A percentile compares a stretch with the other conserved stretches of the same genome.
phyloP scores from a whole-genome alignment of 176 grass and related monocot genomes.

The Bonia amplexicaulis region DNA sequence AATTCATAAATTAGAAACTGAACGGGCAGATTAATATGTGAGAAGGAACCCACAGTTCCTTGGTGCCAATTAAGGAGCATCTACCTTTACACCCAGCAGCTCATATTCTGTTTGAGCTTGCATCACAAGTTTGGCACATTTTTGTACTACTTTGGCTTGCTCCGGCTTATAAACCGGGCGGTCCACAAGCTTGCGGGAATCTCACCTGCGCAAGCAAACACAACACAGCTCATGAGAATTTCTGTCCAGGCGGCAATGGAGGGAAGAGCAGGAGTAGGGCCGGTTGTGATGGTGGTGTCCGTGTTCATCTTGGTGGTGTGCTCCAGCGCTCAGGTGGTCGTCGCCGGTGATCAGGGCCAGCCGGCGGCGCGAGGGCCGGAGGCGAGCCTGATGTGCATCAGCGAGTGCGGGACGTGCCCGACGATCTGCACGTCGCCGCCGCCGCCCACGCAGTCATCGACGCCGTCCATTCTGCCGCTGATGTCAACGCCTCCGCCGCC shows the following conservation, averaged over 20 bases:
- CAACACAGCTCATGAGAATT: constrained; percentile 4
- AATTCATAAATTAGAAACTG: too few species aligned
- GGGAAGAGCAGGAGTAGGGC: neutral
- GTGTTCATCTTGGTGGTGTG: neutral
- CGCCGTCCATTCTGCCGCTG: neutral
- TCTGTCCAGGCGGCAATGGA: constrained; percentile 15
- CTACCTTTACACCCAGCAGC: constrained; percentile 45
- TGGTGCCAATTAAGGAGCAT: constrained; percentile 31
- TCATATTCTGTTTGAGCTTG: constrained; percentile 41
- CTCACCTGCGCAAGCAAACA: constrained; percentile 37
- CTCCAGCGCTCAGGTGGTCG: neutral
- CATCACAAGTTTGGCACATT: constrained; percentile 47
- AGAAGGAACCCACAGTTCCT: constrained; percentile 19
- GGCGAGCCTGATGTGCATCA: constrained; percentile 49
- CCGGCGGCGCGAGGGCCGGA: constrained; percentile 30
- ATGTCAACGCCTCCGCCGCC: constrained; percentile 38
- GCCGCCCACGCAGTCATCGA: constrained; percentile 10
- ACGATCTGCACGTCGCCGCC: constrained; percentile 45
- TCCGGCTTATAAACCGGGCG: constrained; percentile 25
- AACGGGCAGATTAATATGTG: neutral
- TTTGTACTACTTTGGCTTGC: neutral
- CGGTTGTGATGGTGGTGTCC: neutral
- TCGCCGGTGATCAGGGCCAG: neutral
- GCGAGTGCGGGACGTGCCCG: constrained; percentile 68
- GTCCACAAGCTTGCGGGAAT: constrained; percentile 25